These are phyloP conservation scores for Amoeboaphelidium occidentale DNA, from an alignment of 371 early-diverging fungal genomes.

Conservation along the genomic window DNA sequence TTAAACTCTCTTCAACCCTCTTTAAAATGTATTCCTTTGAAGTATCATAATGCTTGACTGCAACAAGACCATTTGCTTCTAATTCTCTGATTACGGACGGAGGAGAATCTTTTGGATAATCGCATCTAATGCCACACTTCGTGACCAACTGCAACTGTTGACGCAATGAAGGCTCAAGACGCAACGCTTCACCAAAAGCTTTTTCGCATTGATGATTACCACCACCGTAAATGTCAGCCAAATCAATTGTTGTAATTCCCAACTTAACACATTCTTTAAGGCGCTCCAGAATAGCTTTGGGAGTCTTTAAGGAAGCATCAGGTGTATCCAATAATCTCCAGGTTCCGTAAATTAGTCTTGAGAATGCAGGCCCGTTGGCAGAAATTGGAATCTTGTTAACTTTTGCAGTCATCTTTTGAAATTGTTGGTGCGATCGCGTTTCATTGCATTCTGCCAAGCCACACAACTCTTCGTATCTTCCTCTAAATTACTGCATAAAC, in stretches of 20 bases:
- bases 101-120: neutral
- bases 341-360: constrained; percentile 13
- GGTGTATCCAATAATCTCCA: constrained; percentile 11
- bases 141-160: constrained; percentile 9
- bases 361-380: constrained; percentile 1
- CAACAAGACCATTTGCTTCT: constrained; percentile 3
- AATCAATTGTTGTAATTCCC: constrained; percentile 17
- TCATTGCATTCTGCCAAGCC: too few relatives aligned
- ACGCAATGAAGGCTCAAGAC: constrained; percentile 10
- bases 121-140: neutral
- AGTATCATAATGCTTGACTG: constrained; percentile 14
- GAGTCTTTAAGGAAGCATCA: neutral
- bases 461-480: too few relatives aligned
- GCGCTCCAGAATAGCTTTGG: constrained; percentile 9
- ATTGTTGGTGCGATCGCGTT: too few relatives aligned
- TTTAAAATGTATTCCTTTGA: constrained; percentile 10
- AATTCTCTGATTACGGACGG: constrained; percentile 7
- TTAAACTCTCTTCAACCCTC: constrained; percentile 7
- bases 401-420: too few relatives aligned
- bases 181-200: constrained; percentile 14
- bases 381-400: neutral
- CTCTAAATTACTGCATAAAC: too few relatives aligned
- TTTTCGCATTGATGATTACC: constrained; percentile 8
- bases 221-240: constrained; percentile 16
- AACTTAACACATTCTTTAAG: constrained; percentile 10